Base-by-base conservation (phyloP, 2,329 filamentous ascomycete species). In the Myriangium duriaei region DNA sequence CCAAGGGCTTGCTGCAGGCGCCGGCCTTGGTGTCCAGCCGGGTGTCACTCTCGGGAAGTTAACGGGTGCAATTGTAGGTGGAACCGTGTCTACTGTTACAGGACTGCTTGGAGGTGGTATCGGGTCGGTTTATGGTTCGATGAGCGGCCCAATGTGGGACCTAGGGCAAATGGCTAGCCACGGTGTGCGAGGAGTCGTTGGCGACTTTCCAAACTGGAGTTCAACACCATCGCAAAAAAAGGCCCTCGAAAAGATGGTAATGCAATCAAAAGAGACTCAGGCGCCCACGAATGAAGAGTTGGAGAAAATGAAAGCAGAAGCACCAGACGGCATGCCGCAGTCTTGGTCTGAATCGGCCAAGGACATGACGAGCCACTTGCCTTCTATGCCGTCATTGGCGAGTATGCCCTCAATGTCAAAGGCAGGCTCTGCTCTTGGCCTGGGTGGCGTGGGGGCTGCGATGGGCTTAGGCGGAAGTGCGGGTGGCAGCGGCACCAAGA, bases 1-100 rank as follows among this genome's bases (percentile, higher is more conserved):
- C 39, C 58, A 61, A 40, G 58, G 58, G 0, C 51, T 61, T 3
- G 54, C 56, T 9, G 58, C 57, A 34, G 58, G 58, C 9, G 57
- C 56, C 12, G 58, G 58, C 4, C 37, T 61, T 11, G 58, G 58
- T 15, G 52, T 57, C 11, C 49, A 53, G 19, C 53, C 55, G 13
- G 56, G 56, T 21, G 54, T 56, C 1, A 56, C 51, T 0, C 39
- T 59, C 1, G 56, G 56, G 5, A 55, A 56, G 30, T 5, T 59
- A 6, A 59, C 56, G 2, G 56, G 56, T 5, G 51, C 55, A 4
- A 37, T 59, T 2, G 56, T 59, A 5, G 56, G 56, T 2, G 56
- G 56, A 3, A 43, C 50, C 1, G 49, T 55, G 1, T 46, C 56
- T 2, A 54, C 53, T 2, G 47, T 57, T 3, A 58, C 55, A 6